phyloP scores from a whole-genome alignment of 179 eudicot species.

The Vitellaria paradoxa region DNA sequence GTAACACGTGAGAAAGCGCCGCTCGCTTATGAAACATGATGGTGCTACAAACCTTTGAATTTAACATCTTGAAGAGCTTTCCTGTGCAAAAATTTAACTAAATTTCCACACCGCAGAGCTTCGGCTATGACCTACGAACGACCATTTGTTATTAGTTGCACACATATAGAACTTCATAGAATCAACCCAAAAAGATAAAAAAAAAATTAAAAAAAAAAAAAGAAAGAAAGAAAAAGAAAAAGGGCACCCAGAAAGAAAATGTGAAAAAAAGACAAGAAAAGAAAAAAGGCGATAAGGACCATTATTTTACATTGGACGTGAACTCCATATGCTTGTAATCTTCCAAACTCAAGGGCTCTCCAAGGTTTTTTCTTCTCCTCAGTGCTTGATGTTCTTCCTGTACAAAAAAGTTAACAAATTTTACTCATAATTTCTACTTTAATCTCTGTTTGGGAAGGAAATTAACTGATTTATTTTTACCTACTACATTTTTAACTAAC shows the following conservation, averaged over 20 bases:
- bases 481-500: too few species aligned
- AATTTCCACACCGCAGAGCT: constrained; percentile 51
- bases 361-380: constrained; percentile 33
- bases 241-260: neutral
- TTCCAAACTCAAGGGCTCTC: constrained; percentile 40
- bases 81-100: constrained; percentile 58
- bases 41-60: constrained; percentile 35
- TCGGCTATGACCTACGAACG: constrained; percentile 41
- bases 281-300: too few species aligned
- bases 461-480: too few species aligned
- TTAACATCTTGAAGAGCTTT: constrained; percentile 46
- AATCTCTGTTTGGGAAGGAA: too few species aligned
- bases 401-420: too few species aligned
- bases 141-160: too few species aligned
- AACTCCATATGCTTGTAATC: constrained; percentile 57
- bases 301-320: constrained; percentile 34
- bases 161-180: too few species aligned
- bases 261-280: too few species aligned
- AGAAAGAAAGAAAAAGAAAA: neutral
- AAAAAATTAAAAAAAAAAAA: neutral
- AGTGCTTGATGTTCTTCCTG: constrained; percentile 50
- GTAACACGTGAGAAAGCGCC: too few species aligned
- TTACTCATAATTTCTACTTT: too few species aligned
- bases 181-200: too few species aligned
- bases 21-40: too few species aligned